Base-by-base conservation (phyloP, 495 filamentous ascomycete species). In the Usnea hakonensis region DNA sequence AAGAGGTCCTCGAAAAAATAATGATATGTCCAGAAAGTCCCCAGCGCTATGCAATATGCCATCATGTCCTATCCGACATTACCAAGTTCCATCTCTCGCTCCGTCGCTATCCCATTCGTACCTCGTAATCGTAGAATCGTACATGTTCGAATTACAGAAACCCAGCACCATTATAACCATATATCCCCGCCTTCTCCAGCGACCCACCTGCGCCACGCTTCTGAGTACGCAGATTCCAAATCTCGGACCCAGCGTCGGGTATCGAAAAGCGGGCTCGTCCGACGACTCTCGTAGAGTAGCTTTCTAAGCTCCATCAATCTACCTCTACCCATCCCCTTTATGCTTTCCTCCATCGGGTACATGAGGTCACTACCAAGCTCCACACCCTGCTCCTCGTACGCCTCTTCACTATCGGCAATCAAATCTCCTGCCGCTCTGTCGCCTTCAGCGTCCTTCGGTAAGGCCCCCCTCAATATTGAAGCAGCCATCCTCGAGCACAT, bases 401-500 rank as follows among this genome's bases (percentile, higher is more conserved):
- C 81, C 56, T 95, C 90, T 56, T 92, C 87, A 30, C 74, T 82
- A 16, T 71, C 73, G 5, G 88, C 90, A 62, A 96, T 89, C 48
- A 99, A 80, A 54, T 94, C 91, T 55, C 75, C 70, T 7, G 85
- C 85, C 0, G 90, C 90, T 44, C 74, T 74, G n/a, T 75, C 77
- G 14, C 92, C 92, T 21, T 83, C 83, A 11, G 76, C 76, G 5
- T 75, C 76, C 65, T 84, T 85, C 0, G 95, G 92, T 10, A 97
- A 77, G 3, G 94, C 94, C 43, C 94, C 95, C 63, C 83, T 87
- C 16, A 98, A 79, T 65, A 98, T 97, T 17, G 89, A 93, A 41
- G 92, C 92, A 26, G 94, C 94, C 89, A 98, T 97, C 56, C 95
- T 86, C 46, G 90, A 95, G 74, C 95, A 97, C 94, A 99, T 99